phyloP scores from a whole-genome alignment of 768 basidiomycete species.

The Suillus clintonianus region DNA sequence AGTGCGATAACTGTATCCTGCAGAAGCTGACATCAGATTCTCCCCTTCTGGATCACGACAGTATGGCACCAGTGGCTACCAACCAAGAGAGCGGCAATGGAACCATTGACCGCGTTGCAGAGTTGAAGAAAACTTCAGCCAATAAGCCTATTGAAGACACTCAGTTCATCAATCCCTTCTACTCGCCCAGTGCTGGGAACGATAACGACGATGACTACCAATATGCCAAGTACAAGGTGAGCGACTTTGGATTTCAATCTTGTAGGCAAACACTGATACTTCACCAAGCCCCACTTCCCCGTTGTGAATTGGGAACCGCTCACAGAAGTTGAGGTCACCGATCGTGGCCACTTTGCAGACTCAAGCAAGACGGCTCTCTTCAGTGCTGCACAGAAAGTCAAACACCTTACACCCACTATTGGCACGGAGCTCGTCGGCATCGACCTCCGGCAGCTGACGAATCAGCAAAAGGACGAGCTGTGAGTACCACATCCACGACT shows the following conservation, averaged over 20 bases:
- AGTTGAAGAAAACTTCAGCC: slow-evolving; percentile 25
- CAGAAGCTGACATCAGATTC: not conserved
- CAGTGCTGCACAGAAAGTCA: slow-evolving; percentile 64
- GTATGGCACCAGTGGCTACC: slow-evolving; percentile 56
- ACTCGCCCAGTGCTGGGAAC: slow-evolving; percentile 59
- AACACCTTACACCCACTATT: slow-evolving; percentile 68
- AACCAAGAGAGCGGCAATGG: slow-evolving; percentile 30
- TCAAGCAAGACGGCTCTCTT: slow-evolving; percentile 67
- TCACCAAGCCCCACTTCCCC: slow-evolving; percentile 61
- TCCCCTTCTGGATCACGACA: not conserved
- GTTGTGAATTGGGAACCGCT: slow-evolving; percentile 66
- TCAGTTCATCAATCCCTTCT: slow-evolving; percentile 61
- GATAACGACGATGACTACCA: slow-evolving; percentile 53
- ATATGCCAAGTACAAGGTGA: slow-evolving; percentile 61
- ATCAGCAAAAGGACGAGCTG: slow-evolving; percentile 79
- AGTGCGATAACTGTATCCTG: not conserved
- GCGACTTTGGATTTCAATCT: slow-evolving; percentile 5
- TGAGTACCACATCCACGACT: slow-evolving; percentile 32
- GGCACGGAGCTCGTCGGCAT: slow-evolving; percentile 76
- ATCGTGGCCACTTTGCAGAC: slow-evolving; percentile 71
- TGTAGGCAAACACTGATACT: slow-evolving; percentile 1
- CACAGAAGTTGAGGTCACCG: slow-evolving; percentile 55
- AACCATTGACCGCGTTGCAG: slow-evolving; percentile 19
- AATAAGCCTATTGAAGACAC: slow-evolving; percentile 7
- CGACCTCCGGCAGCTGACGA: slow-evolving; percentile 68